phyloP scores from a whole-genome alignment of 192 early-diverging fungal genomes.

The Podochytrium sp. region DNA sequence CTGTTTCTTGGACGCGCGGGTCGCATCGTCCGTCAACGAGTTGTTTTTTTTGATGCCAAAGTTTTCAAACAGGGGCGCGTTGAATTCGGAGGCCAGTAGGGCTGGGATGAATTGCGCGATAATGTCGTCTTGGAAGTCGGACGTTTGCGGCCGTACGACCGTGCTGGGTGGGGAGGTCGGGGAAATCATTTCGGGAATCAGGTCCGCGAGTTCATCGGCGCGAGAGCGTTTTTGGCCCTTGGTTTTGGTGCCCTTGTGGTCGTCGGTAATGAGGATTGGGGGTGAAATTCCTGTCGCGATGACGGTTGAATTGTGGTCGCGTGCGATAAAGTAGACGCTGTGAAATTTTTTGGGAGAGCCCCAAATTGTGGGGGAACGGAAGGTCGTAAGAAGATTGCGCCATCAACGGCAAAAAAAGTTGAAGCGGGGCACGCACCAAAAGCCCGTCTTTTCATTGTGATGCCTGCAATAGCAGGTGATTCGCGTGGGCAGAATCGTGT shows the following conservation, averaged over 20 bases:
- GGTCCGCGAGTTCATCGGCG: conserved; percentile 32
- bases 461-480: conserved; percentile 98
- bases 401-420: not conserved
- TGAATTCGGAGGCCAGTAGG: conserved; percentile 20
- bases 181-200: not conserved
- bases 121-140: conserved; percentile 13
- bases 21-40: conserved; percentile 6
- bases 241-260: conserved; percentile 89
- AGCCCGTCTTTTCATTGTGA: conserved; percentile 91
- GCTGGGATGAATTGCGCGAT: conserved; percentile 31
- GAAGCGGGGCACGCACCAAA: conserved; percentile 59
- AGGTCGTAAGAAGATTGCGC: not conserved
- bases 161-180: conserved; percentile 14
- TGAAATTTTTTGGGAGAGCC: not conserved
- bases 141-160: conserved; percentile 17
- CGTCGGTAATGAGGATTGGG: conserved; percentile 96
- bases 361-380: conserved; percentile 1
- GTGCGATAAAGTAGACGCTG: conserved; percentile 79
- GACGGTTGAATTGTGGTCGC: conserved; percentile 64
- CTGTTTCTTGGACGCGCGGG: conserved; percentile 8
- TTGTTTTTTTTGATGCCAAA: conserved; percentile 20
- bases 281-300: conserved; percentile 83
- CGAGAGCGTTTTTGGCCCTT: conserved; percentile 51
- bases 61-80: conserved; percentile 31
- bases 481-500: conserved; percentile 84